Conservation (phyloP, 108 stramenopile species). For the Discostella stelligeroides region DNA sequence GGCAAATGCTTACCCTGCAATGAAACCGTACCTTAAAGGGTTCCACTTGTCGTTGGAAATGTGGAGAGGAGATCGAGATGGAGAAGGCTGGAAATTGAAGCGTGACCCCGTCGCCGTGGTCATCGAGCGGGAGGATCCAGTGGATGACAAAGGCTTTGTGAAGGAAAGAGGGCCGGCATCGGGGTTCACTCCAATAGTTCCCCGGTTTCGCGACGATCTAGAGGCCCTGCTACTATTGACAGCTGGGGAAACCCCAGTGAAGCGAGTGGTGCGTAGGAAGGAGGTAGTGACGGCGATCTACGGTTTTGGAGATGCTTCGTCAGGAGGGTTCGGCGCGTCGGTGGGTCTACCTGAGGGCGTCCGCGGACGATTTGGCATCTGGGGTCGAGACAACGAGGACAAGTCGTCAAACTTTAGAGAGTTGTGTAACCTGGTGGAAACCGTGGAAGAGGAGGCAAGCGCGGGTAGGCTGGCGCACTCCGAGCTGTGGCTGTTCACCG, state of each 20-base stretch:
- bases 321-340: neutral
- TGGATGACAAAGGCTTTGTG: neutral
- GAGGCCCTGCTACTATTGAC: too few relatives aligned
- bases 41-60: neutral
- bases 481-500: neutral
- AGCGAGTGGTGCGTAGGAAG: neutral
- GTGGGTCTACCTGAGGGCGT: neutral
- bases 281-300: neutral
- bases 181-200: too few relatives aligned
- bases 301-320: neutral
- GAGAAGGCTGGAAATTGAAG: conserved; percentile 2
- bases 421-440: neutral
- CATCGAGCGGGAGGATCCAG: neutral
- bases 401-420: neutral
- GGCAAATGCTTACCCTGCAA: neutral
- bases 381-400: neutral
- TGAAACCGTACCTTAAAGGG: too few relatives aligned
- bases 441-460: neutral
- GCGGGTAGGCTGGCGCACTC: neutral
- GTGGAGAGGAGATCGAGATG: neutral
- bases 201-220: too few relatives aligned
- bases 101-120: too few relatives aligned
- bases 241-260: too few relatives aligned
- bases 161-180: neutral
- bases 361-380: neutral